Percentiles rank a stretch among this genome's conserved stretches.
phyloP scores from a whole-genome alignment of 2,329 filamentous ascomycete species.

The Stylonectria norvegica region DNA sequence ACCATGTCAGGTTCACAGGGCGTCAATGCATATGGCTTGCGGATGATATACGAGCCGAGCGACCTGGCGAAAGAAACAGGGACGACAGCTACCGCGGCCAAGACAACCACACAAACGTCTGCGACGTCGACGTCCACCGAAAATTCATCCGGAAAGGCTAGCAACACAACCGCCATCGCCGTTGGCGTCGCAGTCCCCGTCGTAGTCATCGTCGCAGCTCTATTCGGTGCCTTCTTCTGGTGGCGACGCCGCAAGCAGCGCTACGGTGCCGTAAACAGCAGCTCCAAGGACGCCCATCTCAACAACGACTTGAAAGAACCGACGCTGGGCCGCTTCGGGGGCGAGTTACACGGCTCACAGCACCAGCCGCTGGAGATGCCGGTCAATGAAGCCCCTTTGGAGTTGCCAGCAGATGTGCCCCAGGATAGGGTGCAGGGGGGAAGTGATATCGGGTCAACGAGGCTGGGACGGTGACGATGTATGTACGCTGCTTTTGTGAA shows the following conservation, averaged over 20 bases:
- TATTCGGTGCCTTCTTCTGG: conserved; percentile 26
- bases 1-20: conserved; percentile 24
- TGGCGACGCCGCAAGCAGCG: conserved; percentile 25
- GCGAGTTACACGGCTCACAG: conserved; percentile 12
- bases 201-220: conserved; percentile 22
- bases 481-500: too few species aligned
- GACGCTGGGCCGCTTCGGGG: background rate
- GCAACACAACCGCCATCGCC: conserved; percentile 23
- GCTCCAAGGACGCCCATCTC: background rate
- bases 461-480: too few species aligned
- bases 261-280: background rate
- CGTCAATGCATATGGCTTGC: conserved; percentile 34
- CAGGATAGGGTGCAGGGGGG: too few species aligned
- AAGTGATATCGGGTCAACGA: too few species aligned
- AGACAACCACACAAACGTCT: background rate
- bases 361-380: conserved; percentile 8
- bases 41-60: conserved; percentile 34
- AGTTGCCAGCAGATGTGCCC: conserved; percentile 11
- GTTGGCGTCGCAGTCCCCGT: conserved; percentile 32
- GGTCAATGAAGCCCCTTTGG: conserved; percentile 1
- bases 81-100: background rate
- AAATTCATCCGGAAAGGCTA: conserved; percentile 10
- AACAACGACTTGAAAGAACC: conserved; percentile 12
- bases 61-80: conserved; percentile 16
- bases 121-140: background rate